phyloP scores from a whole-genome alignment of 2,329 filamentous ascomycete species.

The Neofusicoccum cordaticola region DNA sequence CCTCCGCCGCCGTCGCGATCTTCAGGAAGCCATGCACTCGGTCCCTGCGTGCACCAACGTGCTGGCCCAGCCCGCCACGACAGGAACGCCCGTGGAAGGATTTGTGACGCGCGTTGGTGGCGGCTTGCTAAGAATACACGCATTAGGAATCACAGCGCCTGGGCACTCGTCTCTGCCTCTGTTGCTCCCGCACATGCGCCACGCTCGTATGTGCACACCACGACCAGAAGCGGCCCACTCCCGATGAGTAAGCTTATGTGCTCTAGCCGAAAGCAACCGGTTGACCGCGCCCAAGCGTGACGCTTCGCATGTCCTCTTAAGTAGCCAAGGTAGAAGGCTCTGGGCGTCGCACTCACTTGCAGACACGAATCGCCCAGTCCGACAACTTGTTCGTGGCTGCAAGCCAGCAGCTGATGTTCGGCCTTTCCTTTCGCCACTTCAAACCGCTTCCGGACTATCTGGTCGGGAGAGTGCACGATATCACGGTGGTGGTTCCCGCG shows the following conservation, averaged over 20 bases:
- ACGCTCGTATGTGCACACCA: background rate
- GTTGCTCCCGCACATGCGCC: background rate
- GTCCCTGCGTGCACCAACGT: no score
- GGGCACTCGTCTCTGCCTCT: background rate
- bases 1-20: background rate
- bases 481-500: no score
- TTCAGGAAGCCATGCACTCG: background rate
- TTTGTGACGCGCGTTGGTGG: background rate
- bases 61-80: background rate
- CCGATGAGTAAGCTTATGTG: background rate
- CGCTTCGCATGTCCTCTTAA: no score
- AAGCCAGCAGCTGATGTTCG: no score
- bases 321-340: no score
- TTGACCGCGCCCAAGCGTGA: no score
- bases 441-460: no score
- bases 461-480: no score
- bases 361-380: no score
- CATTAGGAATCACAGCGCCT: background rate
- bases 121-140: background rate
- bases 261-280: background rate
- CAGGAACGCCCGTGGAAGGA: background rate
- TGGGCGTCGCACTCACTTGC: no score
- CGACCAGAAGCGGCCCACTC: background rate
- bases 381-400: no score
- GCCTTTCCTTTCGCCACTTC: no score